Conservation (phyloP, 1,284 basidiomycete species). For the Heliocybe sulcata region DNA sequence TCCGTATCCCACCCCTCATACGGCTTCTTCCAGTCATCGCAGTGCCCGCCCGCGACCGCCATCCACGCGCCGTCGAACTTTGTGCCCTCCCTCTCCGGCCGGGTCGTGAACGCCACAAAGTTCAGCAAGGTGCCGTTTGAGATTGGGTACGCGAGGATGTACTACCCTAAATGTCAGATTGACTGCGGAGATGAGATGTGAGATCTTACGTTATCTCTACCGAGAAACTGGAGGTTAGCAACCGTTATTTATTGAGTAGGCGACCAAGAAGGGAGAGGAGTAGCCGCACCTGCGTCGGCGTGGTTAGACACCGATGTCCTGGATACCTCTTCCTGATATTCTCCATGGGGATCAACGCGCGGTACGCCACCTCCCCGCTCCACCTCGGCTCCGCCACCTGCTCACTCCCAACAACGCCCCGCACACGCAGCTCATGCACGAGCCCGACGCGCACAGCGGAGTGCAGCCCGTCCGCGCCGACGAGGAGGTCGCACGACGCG, state of each 20-base stretch:
- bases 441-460: background rate
- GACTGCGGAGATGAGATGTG: too few relatives aligned
- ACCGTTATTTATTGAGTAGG: background rate
- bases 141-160: constrained; percentile 1
- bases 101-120: constrained; percentile 19
- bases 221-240: background rate
- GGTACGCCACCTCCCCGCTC: constrained; percentile 32
- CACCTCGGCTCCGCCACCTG: constrained; percentile 21
- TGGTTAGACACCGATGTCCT: constrained; percentile 15
- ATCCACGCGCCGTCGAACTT: constrained; percentile 21
- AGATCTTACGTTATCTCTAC: background rate
- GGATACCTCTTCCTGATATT: constrained; percentile 24
- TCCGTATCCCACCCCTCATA: constrained; percentile 24
- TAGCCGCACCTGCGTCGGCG: background rate
- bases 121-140: constrained; percentile 13
- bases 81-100: constrained; percentile 17
- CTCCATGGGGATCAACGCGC: constrained; percentile 29
- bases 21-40: constrained; percentile 18
- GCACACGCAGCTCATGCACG: background rate
- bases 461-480: constrained; percentile 1
- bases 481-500: constrained; percentile 1
- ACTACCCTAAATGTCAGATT: background rate
- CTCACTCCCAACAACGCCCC: background rate
- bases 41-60: constrained; percentile 14
- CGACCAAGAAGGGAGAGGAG: background rate